Evolutionary conservation across 306 rosid genomes (phyloP).

Genomic region (Vigna angularis): DNA sequence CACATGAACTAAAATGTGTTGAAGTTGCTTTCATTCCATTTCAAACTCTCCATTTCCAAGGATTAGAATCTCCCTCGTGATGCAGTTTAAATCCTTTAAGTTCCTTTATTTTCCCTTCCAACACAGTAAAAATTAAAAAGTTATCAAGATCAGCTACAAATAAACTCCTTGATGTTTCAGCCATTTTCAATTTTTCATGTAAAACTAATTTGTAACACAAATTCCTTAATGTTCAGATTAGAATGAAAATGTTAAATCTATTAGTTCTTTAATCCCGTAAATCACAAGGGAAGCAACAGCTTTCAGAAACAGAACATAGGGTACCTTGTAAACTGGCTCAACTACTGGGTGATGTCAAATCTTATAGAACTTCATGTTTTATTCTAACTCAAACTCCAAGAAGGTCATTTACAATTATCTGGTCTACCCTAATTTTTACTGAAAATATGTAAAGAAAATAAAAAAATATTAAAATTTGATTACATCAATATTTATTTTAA

Average conservation of each 20-base stretch:
- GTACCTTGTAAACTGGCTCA: slow-evolving; percentile 11
- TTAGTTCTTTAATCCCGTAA: not conserved
- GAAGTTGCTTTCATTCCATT: not conserved
- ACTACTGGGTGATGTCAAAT: not conserved
- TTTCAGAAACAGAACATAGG: not conserved
- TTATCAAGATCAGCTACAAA: not conserved
- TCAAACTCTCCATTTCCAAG: not conserved
- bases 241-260: not conserved
- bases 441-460: slow-evolving; percentile 13
- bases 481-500: not conserved
- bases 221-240: not conserved
- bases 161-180: not conserved
- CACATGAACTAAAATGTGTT: not conserved
- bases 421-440: not conserved
- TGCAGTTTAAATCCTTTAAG: not conserved
- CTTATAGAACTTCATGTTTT: not conserved
- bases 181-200: not conserved
- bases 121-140: not conserved
- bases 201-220: not conserved
- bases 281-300: not conserved
- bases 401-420: not conserved
- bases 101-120: not conserved
- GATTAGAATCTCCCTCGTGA: not conserved
- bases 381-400: slow-evolving; percentile 7
- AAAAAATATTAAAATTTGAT: not conserved